Conservation (phyloP, 164 flowering plant genomes). For the Macadamia integrifolia region DNA sequence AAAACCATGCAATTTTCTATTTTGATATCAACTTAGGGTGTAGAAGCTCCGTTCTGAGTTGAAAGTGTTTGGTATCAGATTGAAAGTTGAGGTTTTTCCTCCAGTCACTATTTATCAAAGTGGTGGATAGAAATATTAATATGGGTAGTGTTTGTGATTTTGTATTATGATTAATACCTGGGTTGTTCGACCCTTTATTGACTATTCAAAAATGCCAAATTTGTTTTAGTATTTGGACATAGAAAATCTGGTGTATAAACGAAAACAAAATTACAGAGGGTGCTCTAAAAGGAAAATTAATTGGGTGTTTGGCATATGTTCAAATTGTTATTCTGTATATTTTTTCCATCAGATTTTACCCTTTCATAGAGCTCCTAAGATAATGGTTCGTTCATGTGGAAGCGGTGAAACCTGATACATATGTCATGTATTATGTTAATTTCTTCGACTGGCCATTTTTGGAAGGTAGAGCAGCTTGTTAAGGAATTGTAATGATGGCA, state of each 20-base stretch:
- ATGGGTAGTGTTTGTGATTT: not conserved
- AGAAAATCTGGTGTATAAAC: constrained; percentile 94
- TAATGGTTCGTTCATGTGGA: constrained; percentile 92
- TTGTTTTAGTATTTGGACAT: constrained; percentile 83
- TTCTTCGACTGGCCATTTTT: constrained; percentile 98
- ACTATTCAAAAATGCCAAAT: not conserved
- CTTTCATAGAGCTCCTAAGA: constrained; percentile 42
- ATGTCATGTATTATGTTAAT: constrained; percentile 95
- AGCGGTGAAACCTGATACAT: constrained; percentile 94
- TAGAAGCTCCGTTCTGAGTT: no score
- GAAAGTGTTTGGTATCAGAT: no score
- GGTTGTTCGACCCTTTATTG: no score
- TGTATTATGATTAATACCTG: not conserved
- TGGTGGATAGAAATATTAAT: not conserved
- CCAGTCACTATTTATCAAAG: no score
- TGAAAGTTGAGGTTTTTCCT: no score
- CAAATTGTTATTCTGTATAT: not conserved
- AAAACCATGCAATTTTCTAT: no score
- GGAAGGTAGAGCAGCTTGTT: constrained; percentile 85
- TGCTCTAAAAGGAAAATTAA: constrained; percentile 59
- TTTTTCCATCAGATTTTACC: constrained; percentile 1
- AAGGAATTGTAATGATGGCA: constrained; percentile 78
- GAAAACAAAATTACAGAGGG: constrained; percentile 97
- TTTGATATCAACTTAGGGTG: no score
- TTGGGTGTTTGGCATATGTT: constrained; percentile 6